Base-by-base conservation (phyloP, 1,284 basidiomycete species). In the Jaminaea rosea region DNA sequence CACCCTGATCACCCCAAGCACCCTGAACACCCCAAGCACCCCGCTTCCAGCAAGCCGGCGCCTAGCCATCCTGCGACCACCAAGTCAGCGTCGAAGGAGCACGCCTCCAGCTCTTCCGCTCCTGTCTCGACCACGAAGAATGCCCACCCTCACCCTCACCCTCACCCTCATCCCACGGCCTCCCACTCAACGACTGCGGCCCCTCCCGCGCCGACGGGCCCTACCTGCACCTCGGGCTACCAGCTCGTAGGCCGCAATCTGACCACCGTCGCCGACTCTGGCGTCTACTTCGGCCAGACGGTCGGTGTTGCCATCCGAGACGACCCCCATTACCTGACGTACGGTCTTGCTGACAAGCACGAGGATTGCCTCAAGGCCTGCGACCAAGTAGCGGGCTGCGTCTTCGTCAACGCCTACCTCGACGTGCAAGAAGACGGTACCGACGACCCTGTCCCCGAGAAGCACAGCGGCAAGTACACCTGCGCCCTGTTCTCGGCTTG, bases 321-420 rank as follows among this genome's bases (percentile, higher is more conserved):
- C 57, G 56, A 56, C 51, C 47, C 28, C 4, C 54, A 59, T 55
- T 62, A 62, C 55, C 34, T 62, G n/a, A 56, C 60, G 44, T 62
- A 62, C 54, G 47, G 47, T 24, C 54, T 62, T 34, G 41, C 49
- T 28, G 36, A 44, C 32, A 26, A 34, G n/a, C 26, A 41, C n/a
- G 47, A 52, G 23, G 44, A 44, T n/a, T 62, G 60, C 47, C 49
- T 59, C n/a, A 19, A 31, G 23, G 46, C 39, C 23, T 62, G 60
- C 47, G 54, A 59, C 50, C 26, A 47, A 28, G 50, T 34, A 26
- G 9, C n/a, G 13, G 54, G 46, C 24, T 62, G 60, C 34, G 49
- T 27, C 26, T 62, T 58, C 27, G 56, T 55, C 57, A 62, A 62
- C 57, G 9, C 37, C 34, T 55, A 56, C 50, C 50, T 50, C 46